Evolutionary conservation across 2,329 filamentous ascomycete species (phyloP), one percentile per base, ranked within the genome.

Genomic region (Chalara sp.): DNA sequence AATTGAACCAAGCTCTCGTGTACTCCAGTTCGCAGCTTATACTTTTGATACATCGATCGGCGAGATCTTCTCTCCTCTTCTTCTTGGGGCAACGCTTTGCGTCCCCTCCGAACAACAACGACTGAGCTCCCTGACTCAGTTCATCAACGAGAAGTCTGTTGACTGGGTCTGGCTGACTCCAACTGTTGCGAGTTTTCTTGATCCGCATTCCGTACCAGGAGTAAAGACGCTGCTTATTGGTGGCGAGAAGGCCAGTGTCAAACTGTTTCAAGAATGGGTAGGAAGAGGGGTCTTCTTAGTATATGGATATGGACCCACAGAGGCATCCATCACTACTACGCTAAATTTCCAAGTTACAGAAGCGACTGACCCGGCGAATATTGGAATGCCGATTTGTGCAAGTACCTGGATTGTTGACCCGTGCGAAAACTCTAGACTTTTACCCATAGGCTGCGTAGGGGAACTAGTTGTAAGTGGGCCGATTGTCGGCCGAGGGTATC

Each of bases 401-500:
- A 41, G 33, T 28, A 12, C 21, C n/a, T 47, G 45, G 45, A 47
- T 47, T 37, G 45, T 47, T 6, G 45, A 47, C 40, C 32, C 45
- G n/a, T 13, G 29, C 10, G 37, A 49, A 3, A 29, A 52, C 13
- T 29, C 39, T 32, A n/a, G 32, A 6, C 28, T 44, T 21, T 21
- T 21, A 3, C 21, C 21, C 21, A 21, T 21, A 21, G 21, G 21
- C 21, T 21, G 21, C 21, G 21, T 21, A 21, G 21, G 21, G 21
- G 21, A 21, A 21, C 21, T 21, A 21, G 21, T 21, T 21, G 21
- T 21, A 21, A 21, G 21, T 3, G 21, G 21, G 0, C 78, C 79
- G 1, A 74, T 79, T n/a, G 76, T 85, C 3, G 80, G 79, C 6
- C 69, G 76, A 32, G 80, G 80, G 31, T 85, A 85, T 52, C 66